These are phyloP conservation scores for Juglanconis juglandina DNA, from an alignment of 2,329 filamentous ascomycete genomes.

Conservation along the genomic window DNA sequence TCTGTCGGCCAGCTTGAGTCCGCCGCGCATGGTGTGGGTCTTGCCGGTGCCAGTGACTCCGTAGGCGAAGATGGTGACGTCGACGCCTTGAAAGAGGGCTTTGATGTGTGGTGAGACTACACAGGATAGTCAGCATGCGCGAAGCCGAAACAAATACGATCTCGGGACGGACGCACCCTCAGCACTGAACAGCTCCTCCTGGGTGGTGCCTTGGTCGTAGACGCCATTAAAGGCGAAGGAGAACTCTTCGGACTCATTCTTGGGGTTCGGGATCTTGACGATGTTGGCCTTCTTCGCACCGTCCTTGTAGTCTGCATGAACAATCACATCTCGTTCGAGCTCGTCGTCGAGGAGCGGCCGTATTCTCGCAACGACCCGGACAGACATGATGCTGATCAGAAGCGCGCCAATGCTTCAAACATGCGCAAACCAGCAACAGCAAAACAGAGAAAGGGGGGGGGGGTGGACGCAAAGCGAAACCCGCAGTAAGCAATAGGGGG, in stretches of 20 bases:
- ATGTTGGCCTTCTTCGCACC: slow-evolving; percentile 61
- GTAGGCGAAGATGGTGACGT: slow-evolving; percentile 88
- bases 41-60: slow-evolving; percentile 92
- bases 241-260: slow-evolving; percentile 86
- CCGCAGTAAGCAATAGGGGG: neutral
- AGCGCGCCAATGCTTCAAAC: neutral
- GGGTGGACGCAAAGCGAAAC: neutral
- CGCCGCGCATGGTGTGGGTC: slow-evolving; percentile 93
- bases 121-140: slow-evolving; percentile 19
- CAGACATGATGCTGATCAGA: slow-evolving; percentile 46
- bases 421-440: neutral
- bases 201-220: slow-evolving; percentile 74
- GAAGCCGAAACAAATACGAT: neutral
- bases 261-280: slow-evolving; percentile 88
- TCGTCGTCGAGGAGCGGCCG: slow-evolving; percentile 84
- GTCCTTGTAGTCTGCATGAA: slow-evolving; percentile 62
- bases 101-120: slow-evolving; percentile 86
- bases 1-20: slow-evolving; percentile 78
- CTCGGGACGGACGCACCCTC: slow-evolving; percentile 64
- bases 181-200: slow-evolving; percentile 83
- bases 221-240: slow-evolving; percentile 94
- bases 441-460: neutral
- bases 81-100: slow-evolving; percentile 83
- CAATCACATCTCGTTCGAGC: slow-evolving; percentile 81
- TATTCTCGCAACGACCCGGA: slow-evolving; percentile 86